Evolutionary conservation across 169 alveolate species (phyloP), one percentile per base, ranked within the genome.

Genomic region (Eimeria maxima): DNA sequence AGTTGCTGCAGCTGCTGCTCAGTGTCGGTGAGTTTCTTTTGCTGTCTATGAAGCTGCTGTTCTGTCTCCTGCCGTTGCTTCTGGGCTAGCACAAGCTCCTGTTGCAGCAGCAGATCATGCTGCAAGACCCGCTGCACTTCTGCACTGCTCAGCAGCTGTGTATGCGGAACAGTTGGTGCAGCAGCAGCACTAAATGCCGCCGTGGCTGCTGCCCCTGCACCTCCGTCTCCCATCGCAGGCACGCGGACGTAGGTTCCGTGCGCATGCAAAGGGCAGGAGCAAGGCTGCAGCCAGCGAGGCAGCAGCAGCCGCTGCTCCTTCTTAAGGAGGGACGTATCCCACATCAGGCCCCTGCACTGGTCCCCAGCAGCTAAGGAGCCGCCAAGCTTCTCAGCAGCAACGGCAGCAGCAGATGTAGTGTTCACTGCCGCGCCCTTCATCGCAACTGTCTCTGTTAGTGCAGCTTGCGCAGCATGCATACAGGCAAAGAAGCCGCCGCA

Each of bases 241-340:
- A 81, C 67, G 42, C 90, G 90, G 45, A 53, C 55, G 45, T 81
- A 81, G 24, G 71, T 53, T 22, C 47, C 90, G 4, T 47, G 90
- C 50, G 90, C 71, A 81, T 81, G 73, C 45, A 81, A 50, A 4
- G 90, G 90, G 71, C 90, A 81, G 90, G 73, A 81, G 90, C 90
- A 81, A 20, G 90, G 90, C 90, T 81, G 90, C 71, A 81, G 90
- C 90, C 90, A 81, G 47, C 90, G 73, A 81, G 90, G 90, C 90
- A 81, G 90, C 90, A 81, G 67, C 67, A 33, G 90, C 90, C 71
- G 90, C 71, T 81, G 90, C 90, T 81, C 53, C 90, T 81, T 53
- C 71, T 18, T 45, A 10, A 81, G 90, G 53, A 81, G 45, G 33
- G 47, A 11, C 55, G 47, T 24, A 20, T 47, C 71, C 90, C 90